phyloP scores from a whole-genome alignment of 495 filamentous ascomycete species.

The Xanthoparmelia taractica region DNA sequence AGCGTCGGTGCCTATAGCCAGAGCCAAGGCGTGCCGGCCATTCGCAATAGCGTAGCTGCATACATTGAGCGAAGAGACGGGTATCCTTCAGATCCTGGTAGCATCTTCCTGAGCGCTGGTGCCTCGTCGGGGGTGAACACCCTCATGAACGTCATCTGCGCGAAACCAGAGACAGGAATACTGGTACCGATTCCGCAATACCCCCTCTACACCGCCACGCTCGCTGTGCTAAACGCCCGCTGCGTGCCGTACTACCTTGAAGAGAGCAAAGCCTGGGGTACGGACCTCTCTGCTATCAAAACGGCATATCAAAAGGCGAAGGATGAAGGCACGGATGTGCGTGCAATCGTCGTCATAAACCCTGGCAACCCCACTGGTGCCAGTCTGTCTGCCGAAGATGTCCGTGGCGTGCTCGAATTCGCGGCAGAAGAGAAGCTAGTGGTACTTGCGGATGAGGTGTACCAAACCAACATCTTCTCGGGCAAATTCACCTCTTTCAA shows the following conservation, averaged over 20 bases:
- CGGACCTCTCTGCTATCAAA: constrained; percentile 68
- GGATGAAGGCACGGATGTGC: constrained; percentile 69
- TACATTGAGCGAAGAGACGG: constrained; percentile 92
- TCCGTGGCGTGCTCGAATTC: constrained; percentile 72
- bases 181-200: constrained; percentile 97
- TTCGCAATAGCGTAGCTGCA: constrained; percentile 80
- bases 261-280: constrained; percentile 78
- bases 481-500: constrained; percentile 95
- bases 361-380: constrained; percentile 96
- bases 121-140: constrained; percentile 93
- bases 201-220: constrained; percentile 91
- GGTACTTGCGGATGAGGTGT: constrained; percentile 91
- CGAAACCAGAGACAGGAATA: constrained; percentile 68
- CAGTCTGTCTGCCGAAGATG: constrained; percentile 66
- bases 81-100: constrained; percentile 64
- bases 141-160: constrained; percentile 81
- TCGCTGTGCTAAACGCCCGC: constrained; percentile 73
- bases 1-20: constrained; percentile 95
- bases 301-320: constrained; percentile 62
- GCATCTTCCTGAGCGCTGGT: constrained; percentile 81
- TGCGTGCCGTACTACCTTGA: constrained; percentile 91
- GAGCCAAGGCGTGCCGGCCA: constrained; percentile 76
- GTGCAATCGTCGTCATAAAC: constrained; percentile 94
- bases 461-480: constrained; percentile 96
- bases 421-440: constrained; percentile 82